These are phyloP conservation scores for Paramecium sonneborni DNA, from an alignment of 73 alveolate genomes.

Conservation along the genomic window DNA sequence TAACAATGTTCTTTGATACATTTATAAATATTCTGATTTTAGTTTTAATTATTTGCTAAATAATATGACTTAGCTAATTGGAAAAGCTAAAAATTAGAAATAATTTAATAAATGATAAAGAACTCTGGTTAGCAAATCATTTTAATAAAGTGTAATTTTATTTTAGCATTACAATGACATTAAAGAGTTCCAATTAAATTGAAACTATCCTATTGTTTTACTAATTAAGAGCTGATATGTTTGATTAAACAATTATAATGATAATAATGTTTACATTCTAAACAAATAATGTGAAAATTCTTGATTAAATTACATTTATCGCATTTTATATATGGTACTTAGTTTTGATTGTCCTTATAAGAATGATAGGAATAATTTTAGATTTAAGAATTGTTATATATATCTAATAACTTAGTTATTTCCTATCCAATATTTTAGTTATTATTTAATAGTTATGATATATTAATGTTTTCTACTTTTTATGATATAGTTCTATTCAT, in stretches of 20 bases:
- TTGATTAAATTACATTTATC: not conserved
- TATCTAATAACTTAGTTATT: not conserved
- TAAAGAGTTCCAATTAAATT: not conserved
- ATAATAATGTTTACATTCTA: not conserved
- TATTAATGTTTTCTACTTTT: not conserved
- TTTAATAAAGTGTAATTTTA: not conserved
- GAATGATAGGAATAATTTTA: not conserved
- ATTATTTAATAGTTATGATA: not conserved
- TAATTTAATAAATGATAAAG: not conserved
- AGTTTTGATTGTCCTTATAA: not conserved
- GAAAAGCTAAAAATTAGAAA: not conserved
- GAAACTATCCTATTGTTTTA: not conserved
- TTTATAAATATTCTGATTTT: not conserved
- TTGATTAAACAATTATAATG: not conserved
- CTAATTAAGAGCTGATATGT: not conserved
- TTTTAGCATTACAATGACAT: not conserved
- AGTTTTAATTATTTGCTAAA: not conserved
- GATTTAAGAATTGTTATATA: not conserved
- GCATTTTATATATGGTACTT: not conserved
- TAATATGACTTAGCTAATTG: not conserved
- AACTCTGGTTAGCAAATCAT: not conserved
- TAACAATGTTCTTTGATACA: not conserved
- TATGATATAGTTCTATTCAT: not conserved
- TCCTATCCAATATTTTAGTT: not conserved
- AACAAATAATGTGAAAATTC: not conserved